Conservation (phyloP, 257 asterid genomes). For the Scutellaria baicalensis region DNA sequence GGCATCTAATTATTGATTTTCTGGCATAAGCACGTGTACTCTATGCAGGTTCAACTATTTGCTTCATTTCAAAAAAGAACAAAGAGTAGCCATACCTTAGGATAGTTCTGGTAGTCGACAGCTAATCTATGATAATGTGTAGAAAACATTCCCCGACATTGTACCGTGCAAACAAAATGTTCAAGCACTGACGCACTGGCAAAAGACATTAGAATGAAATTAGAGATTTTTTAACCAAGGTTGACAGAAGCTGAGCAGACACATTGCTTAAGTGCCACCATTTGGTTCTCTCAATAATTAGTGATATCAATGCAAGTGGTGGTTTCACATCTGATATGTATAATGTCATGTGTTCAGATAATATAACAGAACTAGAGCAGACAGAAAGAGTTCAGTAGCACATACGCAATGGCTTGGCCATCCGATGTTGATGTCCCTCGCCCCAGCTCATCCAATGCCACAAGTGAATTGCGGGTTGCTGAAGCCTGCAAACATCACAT, state of each 20-base stretch:
- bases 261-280: not conserved
- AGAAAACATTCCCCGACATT: constrained; percentile 95
- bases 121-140: constrained; percentile 94
- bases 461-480: constrained; percentile 77
- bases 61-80: not conserved
- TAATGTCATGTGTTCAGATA: not conserved
- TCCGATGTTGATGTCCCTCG: constrained; percentile 98
- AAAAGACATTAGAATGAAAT: constrained; percentile 17
- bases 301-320: not conserved
- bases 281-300: not conserved
- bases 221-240: not conserved
- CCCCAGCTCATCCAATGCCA: constrained; percentile 95
- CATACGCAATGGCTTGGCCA: constrained; percentile 99
- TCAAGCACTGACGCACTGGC: constrained; percentile 92
- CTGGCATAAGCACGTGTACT: not conserved
- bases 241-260: not conserved
- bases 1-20: too few species aligned
- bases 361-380: not conserved
- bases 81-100: constrained; percentile 43
- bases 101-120: constrained; percentile 65
- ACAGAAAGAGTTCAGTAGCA: constrained; percentile 15
- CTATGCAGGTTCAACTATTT: not conserved
- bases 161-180: constrained; percentile 71
- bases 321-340: not conserved
- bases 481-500: constrained; percentile 45